phyloP scores from a whole-genome alignment of 1,284 basidiomycete genomes.

The Meripilus lineatus region DNA sequence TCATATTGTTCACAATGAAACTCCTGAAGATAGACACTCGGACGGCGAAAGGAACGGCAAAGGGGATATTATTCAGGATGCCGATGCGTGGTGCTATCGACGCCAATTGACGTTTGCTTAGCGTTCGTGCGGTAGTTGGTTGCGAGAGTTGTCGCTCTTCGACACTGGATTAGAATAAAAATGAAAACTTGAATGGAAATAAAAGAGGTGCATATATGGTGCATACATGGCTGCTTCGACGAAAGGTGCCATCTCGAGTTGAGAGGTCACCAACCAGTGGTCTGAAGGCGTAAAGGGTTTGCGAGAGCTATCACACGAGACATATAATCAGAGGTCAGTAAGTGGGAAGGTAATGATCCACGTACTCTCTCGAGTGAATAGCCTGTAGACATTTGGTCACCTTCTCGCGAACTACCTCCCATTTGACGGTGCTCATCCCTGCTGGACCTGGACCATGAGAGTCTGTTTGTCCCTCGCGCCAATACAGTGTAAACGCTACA shows the following conservation, averaged over 20 bases:
- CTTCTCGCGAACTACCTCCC: conserved; percentile 64
- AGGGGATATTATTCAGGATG: conserved; percentile 93
- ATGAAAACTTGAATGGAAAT: not conserved
- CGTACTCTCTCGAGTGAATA: conserved; percentile 85
- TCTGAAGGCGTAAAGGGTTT: conserved; percentile 74
- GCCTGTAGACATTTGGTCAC: conserved; percentile 75
- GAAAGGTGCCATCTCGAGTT: conserved; percentile 81
- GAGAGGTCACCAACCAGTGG: conserved; percentile 84
- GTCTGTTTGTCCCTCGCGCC: conserved; percentile 54
- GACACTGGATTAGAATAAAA: conserved; percentile 30
- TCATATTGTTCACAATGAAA: conserved; percentile 68
- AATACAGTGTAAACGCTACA: conserved; percentile 78
- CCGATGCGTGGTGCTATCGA: conserved; percentile 82
- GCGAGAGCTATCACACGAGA: conserved; percentile 55
- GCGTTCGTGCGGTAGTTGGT: conserved; percentile 30
- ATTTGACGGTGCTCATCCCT: conserved; percentile 41
- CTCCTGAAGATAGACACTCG: conserved; percentile 87
- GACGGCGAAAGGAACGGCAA: conserved; percentile 91
- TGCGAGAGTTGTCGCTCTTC: conserved; percentile 52
- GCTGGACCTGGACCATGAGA: conserved; percentile 37
- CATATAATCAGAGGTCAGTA: conserved; percentile 7
- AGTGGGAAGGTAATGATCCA: conserved; percentile 10
- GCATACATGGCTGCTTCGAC: conserved; percentile 84
- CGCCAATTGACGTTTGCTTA: conserved; percentile 69
- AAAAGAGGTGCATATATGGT: not conserved